Conservation (phyloP, 2,329 filamentous ascomycete genomes). For the Chlorencoelia australis region DNA sequence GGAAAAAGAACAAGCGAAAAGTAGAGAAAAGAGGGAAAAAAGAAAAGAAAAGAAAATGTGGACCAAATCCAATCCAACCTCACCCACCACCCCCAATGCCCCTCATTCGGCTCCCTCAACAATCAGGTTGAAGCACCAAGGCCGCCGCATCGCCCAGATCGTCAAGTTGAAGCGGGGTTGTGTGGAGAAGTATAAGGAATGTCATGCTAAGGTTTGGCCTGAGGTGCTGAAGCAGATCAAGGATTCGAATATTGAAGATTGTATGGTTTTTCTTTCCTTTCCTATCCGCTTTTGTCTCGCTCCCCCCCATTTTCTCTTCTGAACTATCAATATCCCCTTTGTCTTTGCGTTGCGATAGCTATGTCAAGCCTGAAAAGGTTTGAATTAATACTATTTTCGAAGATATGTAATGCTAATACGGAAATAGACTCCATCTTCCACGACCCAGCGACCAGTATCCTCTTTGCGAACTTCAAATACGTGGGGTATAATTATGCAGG, state of each 20-base stretch:
- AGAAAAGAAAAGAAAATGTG: no score
- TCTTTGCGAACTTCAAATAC: conserved; percentile 73
- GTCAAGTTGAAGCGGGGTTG: conserved; percentile 59
- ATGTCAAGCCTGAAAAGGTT: neutral
- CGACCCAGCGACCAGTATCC: conserved; percentile 48
- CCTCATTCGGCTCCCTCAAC: conserved; percentile 6
- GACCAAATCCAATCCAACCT: no score
- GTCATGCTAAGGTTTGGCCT: conserved; percentile 66
- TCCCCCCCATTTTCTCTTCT: neutral
- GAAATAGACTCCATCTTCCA: conserved; percentile 61
- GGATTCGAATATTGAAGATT: conserved; percentile 65
- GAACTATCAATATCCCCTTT: neutral
- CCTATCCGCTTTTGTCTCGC: neutral
- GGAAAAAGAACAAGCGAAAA: no score
- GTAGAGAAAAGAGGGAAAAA: no score
- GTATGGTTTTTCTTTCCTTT: conserved; percentile 32
- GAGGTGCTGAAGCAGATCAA: conserved; percentile 68
- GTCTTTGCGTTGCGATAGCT: neutral
- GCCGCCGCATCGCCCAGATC: conserved; percentile 58
- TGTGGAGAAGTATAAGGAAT: conserved; percentile 61
- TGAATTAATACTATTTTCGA: neutral
- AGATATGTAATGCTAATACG: neutral
- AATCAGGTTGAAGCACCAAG: conserved; percentile 29
- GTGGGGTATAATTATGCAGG: conserved; percentile 60
- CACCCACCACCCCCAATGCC: conserved; percentile 11